These are phyloP conservation scores for Lyophyllum atratum DNA, from an alignment of 768 basidiomycete species.

Conservation along the genomic window DNA sequence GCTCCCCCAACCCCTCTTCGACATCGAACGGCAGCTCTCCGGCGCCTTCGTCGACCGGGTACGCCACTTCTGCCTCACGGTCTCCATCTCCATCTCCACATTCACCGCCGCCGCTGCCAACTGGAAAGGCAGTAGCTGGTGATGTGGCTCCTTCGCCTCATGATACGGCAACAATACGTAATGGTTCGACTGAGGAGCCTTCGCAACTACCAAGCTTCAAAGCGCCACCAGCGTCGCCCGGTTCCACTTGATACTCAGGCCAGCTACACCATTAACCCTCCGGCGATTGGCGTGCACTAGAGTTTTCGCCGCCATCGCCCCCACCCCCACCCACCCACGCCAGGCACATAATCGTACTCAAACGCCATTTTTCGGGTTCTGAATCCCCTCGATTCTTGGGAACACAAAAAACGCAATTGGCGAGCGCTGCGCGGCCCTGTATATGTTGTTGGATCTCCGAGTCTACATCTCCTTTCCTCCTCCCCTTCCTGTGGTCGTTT, in stretches of 20 bases:
- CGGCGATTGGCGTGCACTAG: background rate
- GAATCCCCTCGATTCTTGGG: background rate
- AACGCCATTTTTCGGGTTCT: background rate
- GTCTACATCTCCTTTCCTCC: background rate
- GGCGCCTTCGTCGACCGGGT: conserved; percentile 59
- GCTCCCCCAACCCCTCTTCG: conserved; percentile 28
- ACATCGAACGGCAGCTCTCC: conserved; percentile 56
- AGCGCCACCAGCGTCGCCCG: background rate
- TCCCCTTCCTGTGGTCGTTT: background rate
- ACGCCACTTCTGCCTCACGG: conserved; percentile 51
- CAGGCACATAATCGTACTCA: background rate
- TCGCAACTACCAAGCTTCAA: background rate
- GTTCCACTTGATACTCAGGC: background rate
- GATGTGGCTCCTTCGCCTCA: background rate
- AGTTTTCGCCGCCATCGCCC: background rate
- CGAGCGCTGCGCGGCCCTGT: background rate
- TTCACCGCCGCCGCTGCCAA: conserved; percentile 32
- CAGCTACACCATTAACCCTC: background rate
- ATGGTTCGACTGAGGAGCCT: background rate
- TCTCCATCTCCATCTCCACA: conserved; percentile 52
- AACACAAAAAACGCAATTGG: background rate
- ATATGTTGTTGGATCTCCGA: background rate
- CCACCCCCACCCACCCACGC: background rate
- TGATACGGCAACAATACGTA: background rate
- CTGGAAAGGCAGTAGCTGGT: conserved; percentile 19